Evolutionary conservation across 768 basidiomycete genomes (phyloP).

Genomic region (Pholiota molesta): DNA sequence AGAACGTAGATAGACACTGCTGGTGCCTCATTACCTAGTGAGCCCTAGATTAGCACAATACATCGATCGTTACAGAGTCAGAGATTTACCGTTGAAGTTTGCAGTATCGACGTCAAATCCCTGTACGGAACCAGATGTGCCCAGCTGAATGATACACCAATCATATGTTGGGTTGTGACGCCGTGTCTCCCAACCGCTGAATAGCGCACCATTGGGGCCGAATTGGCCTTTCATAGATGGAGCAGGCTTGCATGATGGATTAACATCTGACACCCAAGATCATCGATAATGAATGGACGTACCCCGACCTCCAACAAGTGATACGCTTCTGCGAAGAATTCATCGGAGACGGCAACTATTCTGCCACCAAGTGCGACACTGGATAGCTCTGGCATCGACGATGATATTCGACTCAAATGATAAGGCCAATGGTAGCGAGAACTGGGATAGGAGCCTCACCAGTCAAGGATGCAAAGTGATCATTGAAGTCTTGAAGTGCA

Average conservation of each 20-base stretch:
- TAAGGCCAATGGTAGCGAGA: constrained; percentile 19
- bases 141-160: constrained; percentile 93
- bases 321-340: constrained; percentile 90
- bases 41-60: constrained; percentile 11
- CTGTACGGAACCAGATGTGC: constrained; percentile 67
- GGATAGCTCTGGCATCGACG: constrained; percentile 72
- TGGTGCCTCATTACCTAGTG: constrained; percentile 85
- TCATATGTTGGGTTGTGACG: constrained; percentile 89
- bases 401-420: constrained; percentile 33
- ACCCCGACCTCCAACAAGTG: constrained; percentile 87
- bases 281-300: constrained; percentile 22
- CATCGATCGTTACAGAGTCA: background rate
- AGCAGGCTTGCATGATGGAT: constrained; percentile 61
- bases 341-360: constrained; percentile 82
- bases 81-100: constrained; percentile 82
- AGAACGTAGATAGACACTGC: constrained; percentile 74
- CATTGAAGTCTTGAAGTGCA: constrained; percentile 47
- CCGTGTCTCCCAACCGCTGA: constrained; percentile 91
- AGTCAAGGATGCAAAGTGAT: constrained; percentile 50
- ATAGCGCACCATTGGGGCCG: constrained; percentile 93
- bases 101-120: constrained; percentile 95
- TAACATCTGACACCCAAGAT: background rate
- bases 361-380: constrained; percentile 81
- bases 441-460: constrained; percentile 46
- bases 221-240: constrained; percentile 94